Conservation (phyloP, 768 basidiomycete species). For the Hypsizygus marmoreus region DNA sequence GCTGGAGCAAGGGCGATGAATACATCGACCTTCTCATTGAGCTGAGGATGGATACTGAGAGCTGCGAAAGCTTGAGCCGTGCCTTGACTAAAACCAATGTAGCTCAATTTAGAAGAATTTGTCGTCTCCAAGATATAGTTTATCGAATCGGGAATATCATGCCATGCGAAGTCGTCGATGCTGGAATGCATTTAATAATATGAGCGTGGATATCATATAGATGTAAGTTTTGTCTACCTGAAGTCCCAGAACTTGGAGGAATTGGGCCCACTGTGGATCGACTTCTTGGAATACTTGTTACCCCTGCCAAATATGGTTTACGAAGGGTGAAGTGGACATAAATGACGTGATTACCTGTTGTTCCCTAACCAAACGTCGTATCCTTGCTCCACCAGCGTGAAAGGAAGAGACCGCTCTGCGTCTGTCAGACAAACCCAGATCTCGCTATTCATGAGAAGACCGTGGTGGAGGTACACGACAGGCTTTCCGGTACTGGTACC, state of each 20-base stretch:
- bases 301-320: slow-evolving; percentile 44
- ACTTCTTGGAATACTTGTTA: slow-evolving; percentile 89
- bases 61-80: slow-evolving; percentile 83
- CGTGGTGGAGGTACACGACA: slow-evolving; percentile 85
- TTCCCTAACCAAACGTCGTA: slow-evolving; percentile 89
- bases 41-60: slow-evolving; percentile 74
- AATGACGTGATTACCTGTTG: slow-evolving; percentile 47
- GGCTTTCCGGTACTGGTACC: slow-evolving; percentile 71
- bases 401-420: slow-evolving; percentile 67
- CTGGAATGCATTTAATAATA: slow-evolving; percentile 36
- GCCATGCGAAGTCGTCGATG: slow-evolving; percentile 85
- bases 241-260: slow-evolving; percentile 80
- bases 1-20: slow-evolving; percentile 85
- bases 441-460: slow-evolving; percentile 86
- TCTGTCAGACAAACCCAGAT: slow-evolving; percentile 82
- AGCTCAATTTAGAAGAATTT: slow-evolving; percentile 65
- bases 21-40: slow-evolving; percentile 79
- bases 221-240: slow-evolving; percentile 35
- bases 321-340: background rate
- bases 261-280: slow-evolving; percentile 66
- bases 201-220: background rate
- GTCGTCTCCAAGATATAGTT: slow-evolving; percentile 74
- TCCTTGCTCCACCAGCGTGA: slow-evolving; percentile 77
- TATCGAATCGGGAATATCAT: slow-evolving; percentile 85
- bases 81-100: slow-evolving; percentile 86